Base-by-base conservation (phyloP, 495 filamentous ascomycete species). In the Daldinia grandis region DNA sequence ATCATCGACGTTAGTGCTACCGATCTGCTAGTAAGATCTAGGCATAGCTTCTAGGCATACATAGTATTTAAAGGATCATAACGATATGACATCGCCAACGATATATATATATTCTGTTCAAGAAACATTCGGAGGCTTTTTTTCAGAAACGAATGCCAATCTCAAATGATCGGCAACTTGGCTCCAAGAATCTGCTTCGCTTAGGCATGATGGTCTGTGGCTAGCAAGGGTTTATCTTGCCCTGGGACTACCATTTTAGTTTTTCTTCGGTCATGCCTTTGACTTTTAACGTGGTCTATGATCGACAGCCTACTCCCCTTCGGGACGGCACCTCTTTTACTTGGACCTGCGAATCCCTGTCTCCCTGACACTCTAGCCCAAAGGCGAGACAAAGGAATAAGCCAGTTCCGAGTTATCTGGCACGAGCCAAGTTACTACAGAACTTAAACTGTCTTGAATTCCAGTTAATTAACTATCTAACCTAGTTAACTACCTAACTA, bases 91-190 rank as follows among this genome's bases (percentile, higher is more conserved):
- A 60, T 60, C 57, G 15, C 24, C 24, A 24, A 49, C 19, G 9
- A 27, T 15, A 24, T 2, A 10, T 14, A 6, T 17, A 35, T 35
- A 27, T 38, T 58, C 44, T 66, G 66, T 62, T 44, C 19, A 69
- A 58, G 50, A 69, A 73, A 69, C 65, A 64, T 58, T 64, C 69
- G 65, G 70, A 62, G 57, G 62, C 57, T 66, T 66, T 53, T 69
- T 60, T 64, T 69, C 56, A 73, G 66, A 73, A 73, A 73, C 71
- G 58, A 73, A 69, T 55, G 66, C 51, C 55, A 74, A 74, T 74
- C 71, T 74, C 62, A 74, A 64, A 74, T 74, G 71, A 74, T 74
- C 67, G 67, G 59, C 71, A 54, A 59, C 62, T 74, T 70, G 62
- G 71, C 66, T 37, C 71, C 31, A 68, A 49, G 66, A 69, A 69